These are phyloP conservation scores for Aureobasidium musti DNA, from an alignment of 2,329 filamentous ascomycete genomes.

Conservation along the genomic window DNA sequence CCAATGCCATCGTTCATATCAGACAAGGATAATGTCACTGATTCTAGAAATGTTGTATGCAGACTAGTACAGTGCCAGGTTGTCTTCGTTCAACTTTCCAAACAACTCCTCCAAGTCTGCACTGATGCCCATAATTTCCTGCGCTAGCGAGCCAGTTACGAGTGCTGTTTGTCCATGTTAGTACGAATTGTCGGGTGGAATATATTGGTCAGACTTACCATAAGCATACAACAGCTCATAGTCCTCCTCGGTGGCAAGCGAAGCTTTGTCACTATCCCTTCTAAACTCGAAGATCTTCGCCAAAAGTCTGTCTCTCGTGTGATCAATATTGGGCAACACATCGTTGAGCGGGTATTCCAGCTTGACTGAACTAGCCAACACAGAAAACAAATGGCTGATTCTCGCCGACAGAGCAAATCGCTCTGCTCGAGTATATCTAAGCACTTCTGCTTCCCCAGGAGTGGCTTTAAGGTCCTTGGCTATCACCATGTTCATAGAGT, in stretches of 20 bases:
- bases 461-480: slow-evolving; percentile 74
- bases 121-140: slow-evolving; percentile 57
- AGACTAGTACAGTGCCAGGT: slow-evolving; percentile 56
- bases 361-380: slow-evolving; percentile 90
- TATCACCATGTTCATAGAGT: slow-evolving; percentile 93
- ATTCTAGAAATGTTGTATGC: background rate
- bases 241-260: slow-evolving; percentile 68
- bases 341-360: slow-evolving; percentile 92
- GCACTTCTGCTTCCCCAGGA: slow-evolving; percentile 76
- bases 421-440: slow-evolving; percentile 77
- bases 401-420: slow-evolving; percentile 78
- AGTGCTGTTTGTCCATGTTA: slow-evolving; percentile 51
- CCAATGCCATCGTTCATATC: background rate
- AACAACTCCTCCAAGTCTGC: slow-evolving; percentile 61
- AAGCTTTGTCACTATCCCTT: slow-evolving; percentile 60
- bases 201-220: slow-evolving; percentile 51
- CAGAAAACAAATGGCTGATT: slow-evolving; percentile 83
- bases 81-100: slow-evolving; percentile 63
- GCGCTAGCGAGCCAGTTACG: slow-evolving; percentile 62
- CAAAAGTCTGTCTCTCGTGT: slow-evolving; percentile 77
- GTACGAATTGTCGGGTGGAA: background rate
- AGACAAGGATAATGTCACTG: too few relatives aligned
- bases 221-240: slow-evolving; percentile 94
- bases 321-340: slow-evolving; percentile 78
- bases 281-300: slow-evolving; percentile 87